Conservation (phyloP, 768 basidiomycete genomes). For the Boletus tomentosulus region DNA sequence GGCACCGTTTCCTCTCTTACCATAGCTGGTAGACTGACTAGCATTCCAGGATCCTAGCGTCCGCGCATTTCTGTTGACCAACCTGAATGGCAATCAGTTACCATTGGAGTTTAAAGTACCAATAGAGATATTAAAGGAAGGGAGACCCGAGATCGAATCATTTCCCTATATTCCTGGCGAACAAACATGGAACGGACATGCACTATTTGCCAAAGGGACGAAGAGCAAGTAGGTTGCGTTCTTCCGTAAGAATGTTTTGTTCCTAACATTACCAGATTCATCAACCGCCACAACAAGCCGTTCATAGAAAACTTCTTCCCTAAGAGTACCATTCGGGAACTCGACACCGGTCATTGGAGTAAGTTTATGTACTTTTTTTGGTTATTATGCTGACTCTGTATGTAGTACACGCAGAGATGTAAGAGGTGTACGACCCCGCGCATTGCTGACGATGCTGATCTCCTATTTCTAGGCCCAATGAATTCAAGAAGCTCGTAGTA, state of each 20-base stretch:
- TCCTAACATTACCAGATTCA: constrained; percentile 46
- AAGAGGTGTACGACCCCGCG: constrained; percentile 9
- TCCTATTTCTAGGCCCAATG: constrained; percentile 41
- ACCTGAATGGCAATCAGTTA: constrained; percentile 45
- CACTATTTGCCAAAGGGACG: constrained; percentile 75
- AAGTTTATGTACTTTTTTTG: constrained; percentile 19
- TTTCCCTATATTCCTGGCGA: constrained; percentile 71
- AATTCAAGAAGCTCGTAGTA: constrained; percentile 44
- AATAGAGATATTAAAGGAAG: constrained; percentile 54
- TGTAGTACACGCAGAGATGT: constrained; percentile 79
- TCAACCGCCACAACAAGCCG: constrained; percentile 68
- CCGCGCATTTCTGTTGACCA: constrained; percentile 84
- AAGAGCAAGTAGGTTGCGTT: constrained; percentile 56
- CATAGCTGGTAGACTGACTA: constrained; percentile 2
- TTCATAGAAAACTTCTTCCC: constrained; percentile 71
- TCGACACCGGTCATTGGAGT: constrained; percentile 87
- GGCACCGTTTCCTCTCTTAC: constrained; percentile 32
- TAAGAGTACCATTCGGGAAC: constrained; percentile 48
- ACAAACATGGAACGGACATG: constrained; percentile 50
- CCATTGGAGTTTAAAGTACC: constrained; percentile 70
- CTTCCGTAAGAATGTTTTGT: background rate
- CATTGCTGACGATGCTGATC: background rate
- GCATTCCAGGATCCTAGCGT: constrained; percentile 59
- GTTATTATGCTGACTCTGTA: constrained; percentile 3
- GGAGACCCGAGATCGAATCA: constrained; percentile 65